Evolutionary conservation across 2,329 filamentous ascomycete species (phyloP), one percentile per base, ranked within the genome.

Genomic region (Canariomyces notabilis): DNA sequence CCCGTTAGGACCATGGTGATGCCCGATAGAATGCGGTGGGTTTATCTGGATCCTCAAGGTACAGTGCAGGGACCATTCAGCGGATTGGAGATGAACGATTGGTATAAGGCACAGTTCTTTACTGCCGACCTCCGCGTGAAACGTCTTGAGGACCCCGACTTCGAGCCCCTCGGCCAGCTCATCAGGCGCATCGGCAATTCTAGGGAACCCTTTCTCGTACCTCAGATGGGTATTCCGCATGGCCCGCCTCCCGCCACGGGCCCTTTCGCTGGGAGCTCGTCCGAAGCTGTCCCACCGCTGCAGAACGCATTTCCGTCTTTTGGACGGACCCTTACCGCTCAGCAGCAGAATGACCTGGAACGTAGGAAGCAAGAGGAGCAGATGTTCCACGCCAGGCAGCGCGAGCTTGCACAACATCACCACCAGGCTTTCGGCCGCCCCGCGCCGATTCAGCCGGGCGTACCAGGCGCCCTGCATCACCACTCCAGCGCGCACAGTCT

Each of bases 21-120:
- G 93, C 93, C 93, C 2, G 93, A 98, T 65, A 79, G 94, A 12
- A 98, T 98, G 89, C 79, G 91, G 59, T 98, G 93, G 93, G 91
- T 96, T 15, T 98, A 98, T 63, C 83, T 94, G 42, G 93, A 98
- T 63, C 93, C 93, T 5, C 88, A 95, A 62, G 89, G 89, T 18
- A 85, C 88, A 52, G 84, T 89, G 5, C 93, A 98, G 63, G 93
- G 93, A 0, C 93, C 93, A 0, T 98, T 93, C 69, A 96, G 89
- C 32, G 93, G 93, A 1, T 72, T 98, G 40, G 93, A 98, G 67
- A 98, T 98, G 93, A 94, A 98, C 57, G 94, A 98, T 59, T 98
- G 93, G 93, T 98, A 97, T 70, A 97, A 97, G 65, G 91, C 90
- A 31, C 90, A 91, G 37, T 98, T 97, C 70, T 98, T 98, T 68